These are phyloP conservation scores for Peniophora sp. DNA, from an alignment of 1,284 basidiomycete species.

Conservation along the genomic window DNA sequence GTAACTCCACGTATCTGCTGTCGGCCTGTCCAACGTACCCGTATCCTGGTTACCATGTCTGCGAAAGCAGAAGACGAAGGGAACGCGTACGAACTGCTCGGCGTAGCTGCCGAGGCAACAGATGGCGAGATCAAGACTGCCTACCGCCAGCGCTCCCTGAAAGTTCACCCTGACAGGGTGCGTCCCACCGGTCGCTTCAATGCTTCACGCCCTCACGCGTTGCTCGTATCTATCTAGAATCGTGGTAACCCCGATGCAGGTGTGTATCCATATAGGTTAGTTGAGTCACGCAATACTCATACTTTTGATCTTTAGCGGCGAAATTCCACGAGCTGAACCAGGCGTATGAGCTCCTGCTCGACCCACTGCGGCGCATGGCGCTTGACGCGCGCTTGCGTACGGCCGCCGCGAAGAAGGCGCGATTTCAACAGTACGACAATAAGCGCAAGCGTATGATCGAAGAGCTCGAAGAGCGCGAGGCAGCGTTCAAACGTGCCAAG, in stretches of 20 bases:
- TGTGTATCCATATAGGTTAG: constrained; percentile 13
- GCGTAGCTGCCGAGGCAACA: constrained; percentile 57
- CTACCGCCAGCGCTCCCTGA: constrained; percentile 76
- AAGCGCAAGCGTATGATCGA: constrained; percentile 78
- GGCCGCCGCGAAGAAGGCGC: constrained; percentile 62
- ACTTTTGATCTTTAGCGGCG: constrained; percentile 36
- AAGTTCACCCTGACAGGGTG: constrained; percentile 85
- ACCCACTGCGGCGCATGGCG: constrained; percentile 76
- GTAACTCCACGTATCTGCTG: no score
- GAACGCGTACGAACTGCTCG: constrained; percentile 75
- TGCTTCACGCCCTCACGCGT: neutral
- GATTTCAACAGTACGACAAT: constrained; percentile 69
- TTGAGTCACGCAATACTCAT: neutral
- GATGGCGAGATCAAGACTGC: constrained; percentile 82
- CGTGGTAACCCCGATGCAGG: constrained; percentile 75
- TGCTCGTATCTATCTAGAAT: constrained; percentile 41
- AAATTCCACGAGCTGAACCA: constrained; percentile 87
- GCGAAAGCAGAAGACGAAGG: no score
- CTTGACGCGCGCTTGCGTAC: constrained; percentile 74
- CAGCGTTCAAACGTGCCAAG: constrained; percentile 68
- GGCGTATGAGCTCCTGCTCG: constrained; percentile 79
- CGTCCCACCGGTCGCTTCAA: constrained; percentile 22
- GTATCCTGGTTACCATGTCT: no score
- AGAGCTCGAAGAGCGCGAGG: constrained; percentile 79
- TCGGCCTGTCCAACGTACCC: no score